Percentiles rank a stretch among this genome's conserved stretches.
Evolutionary conservation across 129 eudicot species (phyloP).

Genomic region (Flaveria sonorensis): DNA sequence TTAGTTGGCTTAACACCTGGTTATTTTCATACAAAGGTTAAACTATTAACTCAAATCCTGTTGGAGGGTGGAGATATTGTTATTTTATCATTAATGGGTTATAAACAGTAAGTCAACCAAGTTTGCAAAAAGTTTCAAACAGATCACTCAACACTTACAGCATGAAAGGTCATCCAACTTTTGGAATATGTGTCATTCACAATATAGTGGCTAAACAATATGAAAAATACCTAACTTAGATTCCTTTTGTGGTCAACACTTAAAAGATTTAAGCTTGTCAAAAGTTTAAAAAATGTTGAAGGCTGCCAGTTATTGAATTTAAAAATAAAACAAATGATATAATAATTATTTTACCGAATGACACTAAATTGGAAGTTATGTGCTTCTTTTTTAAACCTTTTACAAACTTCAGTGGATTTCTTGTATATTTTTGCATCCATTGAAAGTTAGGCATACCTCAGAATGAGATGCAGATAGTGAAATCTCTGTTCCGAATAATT

Average conservation of each 20-base stretch:
- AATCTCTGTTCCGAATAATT: constrained; percentile 51
- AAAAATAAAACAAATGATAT: neutral
- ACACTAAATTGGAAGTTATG: neutral
- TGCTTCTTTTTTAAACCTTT: neutral
- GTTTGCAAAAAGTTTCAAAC: neutral
- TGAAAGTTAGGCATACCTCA: constrained; percentile 50
- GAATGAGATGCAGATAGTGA: constrained; percentile 56
- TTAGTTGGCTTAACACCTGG: constrained; percentile 57
- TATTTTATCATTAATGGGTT: neutral
- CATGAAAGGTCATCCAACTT: constrained; percentile 13
- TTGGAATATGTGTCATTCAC: neutral
- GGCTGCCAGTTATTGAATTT: neutral
- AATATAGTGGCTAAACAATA: neutral
- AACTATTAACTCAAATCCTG: constrained; percentile 1
- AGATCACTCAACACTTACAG: constrained; percentile 5
- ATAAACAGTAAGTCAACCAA: constrained; percentile 13
- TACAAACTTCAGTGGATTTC: neutral
- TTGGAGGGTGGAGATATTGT: neutral
- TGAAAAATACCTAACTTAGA: neutral
- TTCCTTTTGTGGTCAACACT: neutral
- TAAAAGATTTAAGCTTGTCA: neutral
- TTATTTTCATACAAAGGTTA: constrained; percentile 10
- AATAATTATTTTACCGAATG: neutral
- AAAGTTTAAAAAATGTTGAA: too few relatives aligned
- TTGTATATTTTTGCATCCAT: neutral